Conservation (phyloP, 371 early-diverging fungal genomes). For the Parasitella parasitica region DNA sequence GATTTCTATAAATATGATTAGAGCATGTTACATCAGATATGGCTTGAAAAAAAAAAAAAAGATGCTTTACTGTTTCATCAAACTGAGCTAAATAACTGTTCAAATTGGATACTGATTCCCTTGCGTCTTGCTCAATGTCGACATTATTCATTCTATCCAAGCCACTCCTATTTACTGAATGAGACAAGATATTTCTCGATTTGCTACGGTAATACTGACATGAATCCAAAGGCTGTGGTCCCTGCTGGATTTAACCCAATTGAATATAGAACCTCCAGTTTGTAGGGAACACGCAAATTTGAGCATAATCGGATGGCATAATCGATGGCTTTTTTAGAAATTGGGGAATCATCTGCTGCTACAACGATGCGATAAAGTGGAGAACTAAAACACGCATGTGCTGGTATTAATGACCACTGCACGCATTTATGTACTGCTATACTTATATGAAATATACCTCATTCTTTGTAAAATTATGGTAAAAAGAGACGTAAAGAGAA, state of each 20-base stretch:
- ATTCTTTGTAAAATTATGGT: neutral
- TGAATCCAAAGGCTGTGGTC: slow-evolving; percentile 6
- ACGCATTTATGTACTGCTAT: neutral
- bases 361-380: slow-evolving; percentile 18
- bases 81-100: neutral
- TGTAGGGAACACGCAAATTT: neutral
- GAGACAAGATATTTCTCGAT: neutral
- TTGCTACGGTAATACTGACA: slow-evolving; percentile 13
- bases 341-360: slow-evolving; percentile 26
- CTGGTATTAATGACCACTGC: neutral
- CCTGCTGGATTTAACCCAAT: slow-evolving; percentile 28
- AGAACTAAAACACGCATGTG: neutral
- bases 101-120: slow-evolving; percentile 1
- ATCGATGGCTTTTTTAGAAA: slow-evolving; percentile 23
- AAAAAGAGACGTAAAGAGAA: neutral
- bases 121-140: slow-evolving; percentile 29
- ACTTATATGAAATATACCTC: neutral
- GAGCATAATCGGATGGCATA: slow-evolving; percentile 18
- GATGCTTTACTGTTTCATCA: slow-evolving; percentile 9
- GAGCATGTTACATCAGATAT: neutral
- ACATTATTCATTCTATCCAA: slow-evolving; percentile 35
- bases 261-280: slow-evolving; percentile 25
- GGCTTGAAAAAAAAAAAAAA: neutral
- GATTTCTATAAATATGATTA: neutral
- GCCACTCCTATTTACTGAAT: slow-evolving; percentile 9